Evolutionary conservation across 2,329 filamentous ascomycete genomes (phyloP), one percentile per base, ranked within the genome.

Genomic region (Penicillium sclerotiorum): DNA sequence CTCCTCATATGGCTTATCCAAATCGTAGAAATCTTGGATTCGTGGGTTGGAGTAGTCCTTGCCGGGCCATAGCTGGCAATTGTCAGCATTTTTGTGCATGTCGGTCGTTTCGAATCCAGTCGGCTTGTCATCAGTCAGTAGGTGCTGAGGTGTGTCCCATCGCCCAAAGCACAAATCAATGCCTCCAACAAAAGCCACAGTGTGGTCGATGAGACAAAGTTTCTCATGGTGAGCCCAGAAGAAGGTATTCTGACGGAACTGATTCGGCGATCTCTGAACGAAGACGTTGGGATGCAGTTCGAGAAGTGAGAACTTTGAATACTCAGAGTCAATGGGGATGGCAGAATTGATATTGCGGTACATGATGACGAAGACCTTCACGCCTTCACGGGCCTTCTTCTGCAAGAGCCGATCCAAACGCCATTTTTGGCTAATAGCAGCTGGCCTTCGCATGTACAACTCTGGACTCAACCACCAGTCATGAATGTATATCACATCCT

Each of bases 151-250:
- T 38, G 90, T 95, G 68, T 97, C 94, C 94, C 94, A 99, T 61
- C 94, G 84, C 39, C 94, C 94, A 69, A 97, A 96, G 73, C 94
- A 99, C 18, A 99, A 78, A 75, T 99, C 94, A 55, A 99, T 90
- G 28, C 94, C 94, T 52, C 94, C 94, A 41, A 96, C 86, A 69
- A 99, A 97, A 9, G 93, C 94, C 42, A 97, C 85, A 46, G 93
- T 94, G 65, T 97, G 94, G 67, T 99, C 94, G 15, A 99, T 89
- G 33, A 99, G 85, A 64, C 91, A 93, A n/a, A 99, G 82, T 73
- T 99, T 99, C 70, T 99, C 94, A 72, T 99, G 94, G 67, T 99
- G 94, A 1, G 94, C 94, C 80, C 95, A 99, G 78, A 99, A 99
- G 76, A 99, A 99, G 38, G 96, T 95, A 64, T 97, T 97, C 74